Base-by-base conservation (phyloP, 352 stramenopile species). In the Globisporangium cylindrosporum region DNA sequence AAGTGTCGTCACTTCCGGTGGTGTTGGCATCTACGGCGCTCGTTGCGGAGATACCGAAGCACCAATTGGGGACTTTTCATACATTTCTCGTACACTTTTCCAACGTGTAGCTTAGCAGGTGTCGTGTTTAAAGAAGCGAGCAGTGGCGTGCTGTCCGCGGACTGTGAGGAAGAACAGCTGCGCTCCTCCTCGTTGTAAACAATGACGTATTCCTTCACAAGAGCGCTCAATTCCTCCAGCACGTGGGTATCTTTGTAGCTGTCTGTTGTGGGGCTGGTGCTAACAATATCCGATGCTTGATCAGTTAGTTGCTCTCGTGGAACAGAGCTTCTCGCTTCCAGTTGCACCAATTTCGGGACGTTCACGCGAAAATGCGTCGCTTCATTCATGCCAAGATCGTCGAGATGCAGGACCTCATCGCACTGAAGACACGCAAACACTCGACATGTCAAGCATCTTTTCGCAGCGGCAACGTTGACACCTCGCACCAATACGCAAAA, bases 311-410 rank as follows among this genome's bases (percentile, higher is more conserved):
- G 9, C 9, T 62, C 62, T 55, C 36, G 34, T 12, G 25, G 32
- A 7, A 6, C 20, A 24, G 1, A 10, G 20, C 15, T 15, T 10
- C 9, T 7, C 2, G 9, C 34, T 15, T 65, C 27, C 27, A 46
- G 20, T 32, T 36, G 55, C 22, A 51, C 32, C 32, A 27, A 0
- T 15, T 60, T 69, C 4, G 53, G 24, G 6, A 81, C 62, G 25
- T 72, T 80, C 18, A 91, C 73, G 36, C 82, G 74, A 25, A 80
- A 85, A 54, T 91, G 83, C 22, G 59, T 53, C 2, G 74, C 66
- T 36, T 88, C 83, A 9, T 69, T 70, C n/a, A 89, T 73, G n/a
- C 83, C 83, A 0, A 91, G 66, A 63, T 91, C 83, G 43, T 92
- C 81, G 6, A 88, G 58, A 56, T 92, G 83, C 36, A 90, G 61